A percentile compares a stretch with the other conserved stretches of the same genome.
Evolutionary conservation across 495 filamentous ascomycete species (phyloP).

Genomic region (Aspergillus asperescens): DNA sequence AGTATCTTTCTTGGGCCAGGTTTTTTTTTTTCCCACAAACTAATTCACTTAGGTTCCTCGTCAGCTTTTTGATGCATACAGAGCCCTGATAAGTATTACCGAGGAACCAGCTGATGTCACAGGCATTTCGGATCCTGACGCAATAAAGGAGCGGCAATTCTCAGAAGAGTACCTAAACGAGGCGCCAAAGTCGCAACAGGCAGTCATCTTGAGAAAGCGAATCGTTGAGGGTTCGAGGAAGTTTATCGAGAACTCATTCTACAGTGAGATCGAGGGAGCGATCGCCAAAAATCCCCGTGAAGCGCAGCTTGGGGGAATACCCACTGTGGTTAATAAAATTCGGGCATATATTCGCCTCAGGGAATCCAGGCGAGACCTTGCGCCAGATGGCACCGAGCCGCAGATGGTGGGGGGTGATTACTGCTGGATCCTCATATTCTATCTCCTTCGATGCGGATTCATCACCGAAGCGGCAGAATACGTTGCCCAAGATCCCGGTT

Average conservation of each 20-base stretch:
- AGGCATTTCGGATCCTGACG: conserved; percentile 46
- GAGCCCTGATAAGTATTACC: conserved; percentile 67
- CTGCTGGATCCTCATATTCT: conserved; percentile 92
- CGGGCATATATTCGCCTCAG: conserved; percentile 83
- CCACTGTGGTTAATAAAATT: conserved; percentile 81
- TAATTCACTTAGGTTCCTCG: conserved; percentile 46
- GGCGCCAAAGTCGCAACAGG: conserved; percentile 52
- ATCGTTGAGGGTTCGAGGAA: conserved; percentile 72
- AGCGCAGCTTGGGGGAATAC: conserved; percentile 83
- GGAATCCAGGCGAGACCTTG: conserved; percentile 69
- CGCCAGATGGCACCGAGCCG: conserved; percentile 64
- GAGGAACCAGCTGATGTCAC: conserved; percentile 55
- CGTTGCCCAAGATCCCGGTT: conserved; percentile 71
- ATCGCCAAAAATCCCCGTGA: conserved; percentile 80
- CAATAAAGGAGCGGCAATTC: conserved; percentile 71
- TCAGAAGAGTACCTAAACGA: conserved; percentile 67
- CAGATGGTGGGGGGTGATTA: conserved; percentile 71
- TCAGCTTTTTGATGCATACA: conserved; percentile 72
- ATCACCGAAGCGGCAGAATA: conserved; percentile 80
- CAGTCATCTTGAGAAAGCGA: conserved; percentile 59
- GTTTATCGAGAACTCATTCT: conserved; percentile 72
- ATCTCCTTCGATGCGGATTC: conserved; percentile 80
- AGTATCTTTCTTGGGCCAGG: conserved; percentile 13
- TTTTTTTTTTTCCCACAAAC: neutral
- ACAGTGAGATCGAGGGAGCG: conserved; percentile 62